Evolutionary conservation across 1,284 basidiomycete species (phyloP).

Genomic region (Pseudozyma sp.): DNA sequence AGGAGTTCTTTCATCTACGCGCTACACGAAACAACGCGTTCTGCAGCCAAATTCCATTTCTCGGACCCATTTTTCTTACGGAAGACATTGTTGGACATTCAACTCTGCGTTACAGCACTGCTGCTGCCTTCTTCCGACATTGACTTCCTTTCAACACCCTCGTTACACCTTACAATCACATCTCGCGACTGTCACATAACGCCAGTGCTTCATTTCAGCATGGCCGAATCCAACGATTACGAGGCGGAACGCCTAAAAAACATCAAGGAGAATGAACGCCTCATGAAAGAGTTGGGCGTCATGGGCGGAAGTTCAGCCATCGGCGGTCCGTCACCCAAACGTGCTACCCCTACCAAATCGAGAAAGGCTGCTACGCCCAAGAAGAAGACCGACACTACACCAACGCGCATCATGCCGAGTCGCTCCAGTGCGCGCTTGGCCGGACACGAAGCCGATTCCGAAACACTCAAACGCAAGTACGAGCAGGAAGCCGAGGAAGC

Average conservation of each 20-base stretch:
- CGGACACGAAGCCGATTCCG: slow-evolving; percentile 57
- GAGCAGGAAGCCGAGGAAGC: slow-evolving; percentile 53
- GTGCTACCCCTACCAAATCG: slow-evolving; percentile 26
- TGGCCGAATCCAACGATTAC: slow-evolving; percentile 51
- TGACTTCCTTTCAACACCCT: background rate
- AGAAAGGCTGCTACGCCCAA: slow-evolving; percentile 41
- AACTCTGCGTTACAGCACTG: background rate
- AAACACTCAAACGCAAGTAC: slow-evolving; percentile 52
- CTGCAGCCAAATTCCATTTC: background rate
- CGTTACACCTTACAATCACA: background rate
- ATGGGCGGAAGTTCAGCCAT: slow-evolving; percentile 49
- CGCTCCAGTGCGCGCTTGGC: slow-evolving; percentile 50
- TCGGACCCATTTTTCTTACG: background rate
- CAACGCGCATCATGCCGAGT: slow-evolving; percentile 44
- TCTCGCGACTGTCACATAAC: background rate
- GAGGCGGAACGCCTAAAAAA: slow-evolving; percentile 64
- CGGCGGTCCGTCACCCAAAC: slow-evolving; percentile 39
- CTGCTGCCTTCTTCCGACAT: background rate
- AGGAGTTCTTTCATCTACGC: slow-evolving; percentile 2
- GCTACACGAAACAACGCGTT: slow-evolving; percentile 5
- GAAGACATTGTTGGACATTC: slow-evolving; percentile 5
- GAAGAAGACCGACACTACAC: slow-evolving; percentile 21
- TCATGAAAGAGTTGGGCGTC: slow-evolving; percentile 63
- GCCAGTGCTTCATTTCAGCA: slow-evolving; percentile 2
- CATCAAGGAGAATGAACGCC: slow-evolving; percentile 63